Percentiles rank a stretch among this genome's conserved stretches.
Conservation (phyloP, 345 rosid genomes). For the Salix viminalis region DNA sequence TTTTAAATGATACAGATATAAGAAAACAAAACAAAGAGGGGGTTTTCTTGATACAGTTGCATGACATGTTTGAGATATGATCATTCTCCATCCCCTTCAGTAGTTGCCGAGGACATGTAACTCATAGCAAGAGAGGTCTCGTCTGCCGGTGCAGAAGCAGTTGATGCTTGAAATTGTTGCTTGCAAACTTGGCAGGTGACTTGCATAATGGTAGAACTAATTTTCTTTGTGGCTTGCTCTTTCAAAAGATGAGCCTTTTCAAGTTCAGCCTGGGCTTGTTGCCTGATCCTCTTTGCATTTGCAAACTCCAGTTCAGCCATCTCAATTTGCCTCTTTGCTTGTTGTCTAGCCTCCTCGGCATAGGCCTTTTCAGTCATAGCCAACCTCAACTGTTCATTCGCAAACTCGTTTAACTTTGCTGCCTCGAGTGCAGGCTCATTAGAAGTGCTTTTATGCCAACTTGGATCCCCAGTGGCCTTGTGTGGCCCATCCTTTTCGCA, state of each 20-base stretch:
- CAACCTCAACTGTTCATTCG: conserved; percentile 44
- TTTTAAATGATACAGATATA: conserved; percentile 3
- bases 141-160: conserved; percentile 37
- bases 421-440: conserved; percentile 26
- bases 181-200: conserved; percentile 77
- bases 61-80: background rate
- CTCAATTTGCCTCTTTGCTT: conserved; percentile 68
- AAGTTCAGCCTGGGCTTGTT: conserved; percentile 61
- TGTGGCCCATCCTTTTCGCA: conserved; percentile 4
- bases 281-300: conserved; percentile 68
- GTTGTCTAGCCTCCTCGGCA: conserved; percentile 65
- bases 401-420: conserved; percentile 42
- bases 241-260: conserved; percentile 63
- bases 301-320: conserved; percentile 70
- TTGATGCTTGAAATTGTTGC: conserved; percentile 50
- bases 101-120: conserved; percentile 77
- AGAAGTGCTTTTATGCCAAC: conserved; percentile 8
- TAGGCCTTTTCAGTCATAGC: conserved; percentile 61
- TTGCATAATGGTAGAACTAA: conserved; percentile 56
- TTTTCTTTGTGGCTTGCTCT: conserved; percentile 65
- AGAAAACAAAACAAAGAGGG: background rate
- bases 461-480: conserved; percentile 2
- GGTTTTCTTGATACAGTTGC: background rate
- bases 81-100: conserved; percentile 56
- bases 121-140: conserved; percentile 73